Evolutionary conservation across 495 filamentous ascomycete genomes (phyloP), one percentile per base, ranked within the genome.

Genomic region (Aspergillus egyptiacus): DNA sequence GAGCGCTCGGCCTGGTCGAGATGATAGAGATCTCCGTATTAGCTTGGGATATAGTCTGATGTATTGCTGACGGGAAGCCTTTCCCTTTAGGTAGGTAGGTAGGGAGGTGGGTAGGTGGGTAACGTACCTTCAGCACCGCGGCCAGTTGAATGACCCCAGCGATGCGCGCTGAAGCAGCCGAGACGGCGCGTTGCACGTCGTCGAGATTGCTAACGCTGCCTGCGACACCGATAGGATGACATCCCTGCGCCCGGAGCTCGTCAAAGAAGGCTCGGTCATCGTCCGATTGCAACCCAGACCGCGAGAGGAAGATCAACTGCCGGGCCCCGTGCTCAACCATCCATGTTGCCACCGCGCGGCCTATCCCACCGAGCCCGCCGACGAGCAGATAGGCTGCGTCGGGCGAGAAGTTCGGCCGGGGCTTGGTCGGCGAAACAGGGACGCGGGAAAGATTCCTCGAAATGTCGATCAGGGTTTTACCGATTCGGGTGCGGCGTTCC

Each of bases 311-410:
- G 11, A 79, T 66, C 9, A 86, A 55, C 41, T 75, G 63, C 23
- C 64, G 63, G 9, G 80, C 82, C 2, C 79, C 80, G 20, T 73
- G 69, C 17, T 65, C 55, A 4, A 72, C 73, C 74, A 85, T 78
- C 76, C 75, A 82, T 0, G 58, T 64, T 0, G 77, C 56, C 43
- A 84, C 65, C 33, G 73, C 68, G 42, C 71, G 65, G 8, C 81
- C 81, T 4, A 85, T 60, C 17, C 80, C 81, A 6, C 81, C 81
- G 0, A 75, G 46, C 1, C 70, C 72, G 2, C 72, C 74, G 4
- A 69, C 54, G n/a, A 75, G 60, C 0, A 76, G 56, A 40, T 75
- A 73, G 0, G 59, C 59, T 0, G 30, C 60, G 32, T 69, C 54
- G 2, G 38, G 4, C 7, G 39, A 35, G 49, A 56, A 44, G 24